These are phyloP conservation scores for Coemansia sp. DNA, from an alignment of 192 early-diverging fungal genomes.

Conservation along the genomic window DNA sequence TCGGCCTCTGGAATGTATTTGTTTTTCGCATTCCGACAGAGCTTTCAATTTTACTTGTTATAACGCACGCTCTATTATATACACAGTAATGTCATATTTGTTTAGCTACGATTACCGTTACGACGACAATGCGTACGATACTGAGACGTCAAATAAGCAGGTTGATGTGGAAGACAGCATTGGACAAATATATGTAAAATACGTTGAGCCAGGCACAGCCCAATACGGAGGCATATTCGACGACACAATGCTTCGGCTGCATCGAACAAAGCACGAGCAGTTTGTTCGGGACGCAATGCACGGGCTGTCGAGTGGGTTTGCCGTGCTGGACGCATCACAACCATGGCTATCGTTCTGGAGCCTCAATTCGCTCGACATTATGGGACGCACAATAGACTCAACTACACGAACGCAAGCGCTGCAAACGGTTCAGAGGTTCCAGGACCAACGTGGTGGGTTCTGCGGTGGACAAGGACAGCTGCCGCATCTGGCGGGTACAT, in stretches of 20 bases:
- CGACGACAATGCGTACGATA: conserved; percentile 48
- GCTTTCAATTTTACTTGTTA: neutral
- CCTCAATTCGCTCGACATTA: conserved; percentile 76
- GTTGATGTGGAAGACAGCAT: conserved; percentile 47
- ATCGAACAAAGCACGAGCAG: conserved; percentile 58
- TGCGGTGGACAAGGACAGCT: conserved; percentile 81
- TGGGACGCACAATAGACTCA: conserved; percentile 60
- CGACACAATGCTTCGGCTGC: conserved; percentile 44
- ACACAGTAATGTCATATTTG: conserved; percentile 22
- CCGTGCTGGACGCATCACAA: conserved; percentile 77
- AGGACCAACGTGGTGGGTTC: conserved; percentile 76
- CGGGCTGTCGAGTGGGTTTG: conserved; percentile 58
- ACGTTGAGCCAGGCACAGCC: conserved; percentile 20
- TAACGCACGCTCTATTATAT: neutral
- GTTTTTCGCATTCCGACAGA: neutral
- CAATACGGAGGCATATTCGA: conserved; percentile 31
- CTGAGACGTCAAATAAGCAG: conserved; percentile 44
- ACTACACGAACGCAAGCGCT: conserved; percentile 50
- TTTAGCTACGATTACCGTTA: conserved; percentile 50
- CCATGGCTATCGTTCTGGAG: conserved; percentile 95
- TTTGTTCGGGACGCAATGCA: conserved; percentile 59
- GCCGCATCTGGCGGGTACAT: conserved; percentile 85
- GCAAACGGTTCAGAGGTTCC: conserved; percentile 63
- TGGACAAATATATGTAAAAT: conserved; percentile 21
- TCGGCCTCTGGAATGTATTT: too few species aligned